A percentile compares a stretch with the other conserved stretches of the same genome.
Evolutionary conservation across 2,329 filamentous ascomycete genomes (phyloP).

Genomic region (Lachnellula cervina): DNA sequence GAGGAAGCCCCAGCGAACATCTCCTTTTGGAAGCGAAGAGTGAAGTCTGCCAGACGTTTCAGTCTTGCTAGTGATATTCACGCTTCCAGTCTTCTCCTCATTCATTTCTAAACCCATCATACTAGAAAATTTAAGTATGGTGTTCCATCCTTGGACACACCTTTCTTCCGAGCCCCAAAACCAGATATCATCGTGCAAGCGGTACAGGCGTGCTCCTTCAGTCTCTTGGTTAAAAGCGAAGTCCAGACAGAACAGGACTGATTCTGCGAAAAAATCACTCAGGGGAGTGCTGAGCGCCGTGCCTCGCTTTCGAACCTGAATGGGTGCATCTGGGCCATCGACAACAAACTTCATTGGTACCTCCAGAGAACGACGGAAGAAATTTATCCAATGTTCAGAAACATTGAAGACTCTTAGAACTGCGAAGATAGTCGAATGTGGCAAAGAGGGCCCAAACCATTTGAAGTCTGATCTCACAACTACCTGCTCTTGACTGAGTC

Average conservation of each 20-base stretch:
- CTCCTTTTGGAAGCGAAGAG: conserved; percentile 43
- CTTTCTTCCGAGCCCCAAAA: conserved; percentile 56
- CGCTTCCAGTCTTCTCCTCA: conserved; percentile 51
- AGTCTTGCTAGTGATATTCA: conserved; percentile 33
- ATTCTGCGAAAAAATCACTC: conserved; percentile 55
- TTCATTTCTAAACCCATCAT: conserved; percentile 56
- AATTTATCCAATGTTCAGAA: conserved; percentile 48
- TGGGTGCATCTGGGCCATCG: conserved; percentile 42
- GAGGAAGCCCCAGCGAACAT: conserved; percentile 56
- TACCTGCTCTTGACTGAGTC: conserved; percentile 44
- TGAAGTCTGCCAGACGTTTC: conserved; percentile 18
- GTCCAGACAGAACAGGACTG: conserved; percentile 59
- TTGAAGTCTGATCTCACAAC: conserved; percentile 52
- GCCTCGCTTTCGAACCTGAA: conserved; percentile 48
- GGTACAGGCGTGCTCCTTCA: conserved; percentile 49
- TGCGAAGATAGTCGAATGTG: conserved; percentile 54
- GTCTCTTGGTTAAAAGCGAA: conserved; percentile 57
- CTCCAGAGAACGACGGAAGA: conserved; percentile 56
- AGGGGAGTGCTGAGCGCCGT: conserved; percentile 55
- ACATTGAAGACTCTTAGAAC: conserved; percentile 57
- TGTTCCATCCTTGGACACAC: conserved; percentile 55
- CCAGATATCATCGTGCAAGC: conserved; percentile 63
- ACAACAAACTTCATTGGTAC: conserved; percentile 53
- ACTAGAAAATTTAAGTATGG: conserved; percentile 49
- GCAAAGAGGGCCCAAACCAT: conserved; percentile 52